Conservation (phyloP, 169 alveolate species). For the Eimeria praecox region DNA sequence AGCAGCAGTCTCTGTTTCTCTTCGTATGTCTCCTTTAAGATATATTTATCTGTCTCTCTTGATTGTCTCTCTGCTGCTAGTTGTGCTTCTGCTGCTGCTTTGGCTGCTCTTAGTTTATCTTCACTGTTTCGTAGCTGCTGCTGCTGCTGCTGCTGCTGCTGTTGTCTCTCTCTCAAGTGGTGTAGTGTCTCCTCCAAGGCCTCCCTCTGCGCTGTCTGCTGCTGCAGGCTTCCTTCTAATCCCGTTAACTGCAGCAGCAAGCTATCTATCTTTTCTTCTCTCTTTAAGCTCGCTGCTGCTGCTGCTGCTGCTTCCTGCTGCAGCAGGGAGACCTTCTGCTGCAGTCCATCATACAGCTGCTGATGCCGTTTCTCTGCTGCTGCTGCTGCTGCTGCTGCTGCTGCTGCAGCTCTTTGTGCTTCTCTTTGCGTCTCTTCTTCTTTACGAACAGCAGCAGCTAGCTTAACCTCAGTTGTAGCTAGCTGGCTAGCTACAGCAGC, state of each 20-base stretch:
- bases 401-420: not conserved
- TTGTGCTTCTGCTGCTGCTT: slow-evolving; percentile 2
- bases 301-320: slow-evolving; percentile 21
- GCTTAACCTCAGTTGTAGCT: slow-evolving; percentile 9
- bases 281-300: slow-evolving; percentile 2
- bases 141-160: slow-evolving; percentile 48
- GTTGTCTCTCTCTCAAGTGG: not conserved
- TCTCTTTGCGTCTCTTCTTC: slow-evolving; percentile 11
- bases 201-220: slow-evolving; percentile 24
- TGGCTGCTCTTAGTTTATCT: slow-evolving; percentile 1
- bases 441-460: not conserved
- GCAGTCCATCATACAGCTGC: not conserved
- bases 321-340: not conserved
- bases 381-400: slow-evolving; percentile 29
- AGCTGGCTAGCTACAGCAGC: not conserved
- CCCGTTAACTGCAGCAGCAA: not conserved
- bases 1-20: not conserved
- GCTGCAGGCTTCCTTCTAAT: not conserved
- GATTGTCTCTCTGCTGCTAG: not conserved
- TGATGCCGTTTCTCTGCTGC: slow-evolving; percentile 27
- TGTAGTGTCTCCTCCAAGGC: slow-evolving; percentile 2
- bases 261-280: not conserved
- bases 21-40: not conserved
- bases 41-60: too few species aligned
- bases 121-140: not conserved